phyloP scores from a whole-genome alignment of 2,329 filamentous ascomycete species.

The Aspergillus intermedius region DNA sequence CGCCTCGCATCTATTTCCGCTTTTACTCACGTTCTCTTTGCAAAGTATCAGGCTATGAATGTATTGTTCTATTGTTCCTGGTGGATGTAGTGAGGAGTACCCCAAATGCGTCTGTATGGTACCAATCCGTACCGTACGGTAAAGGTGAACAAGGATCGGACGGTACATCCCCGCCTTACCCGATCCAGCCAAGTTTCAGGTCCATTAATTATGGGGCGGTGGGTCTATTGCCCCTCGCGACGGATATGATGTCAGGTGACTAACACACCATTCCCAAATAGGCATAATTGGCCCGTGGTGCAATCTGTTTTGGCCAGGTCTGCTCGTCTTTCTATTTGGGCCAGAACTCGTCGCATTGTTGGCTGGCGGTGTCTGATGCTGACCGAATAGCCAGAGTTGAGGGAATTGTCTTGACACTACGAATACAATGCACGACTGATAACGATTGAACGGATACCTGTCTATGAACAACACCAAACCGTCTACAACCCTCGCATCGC shows the following conservation, averaged over 20 bases:
- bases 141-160: not conserved
- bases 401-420: too few relatives aligned
- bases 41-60: too few relatives aligned
- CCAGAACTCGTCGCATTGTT: too few relatives aligned
- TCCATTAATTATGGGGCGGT: not conserved
- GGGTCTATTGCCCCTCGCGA: not conserved
- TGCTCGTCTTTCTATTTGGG: not conserved
- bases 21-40: not conserved
- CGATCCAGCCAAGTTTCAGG: not conserved
- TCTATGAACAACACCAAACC: not conserved
- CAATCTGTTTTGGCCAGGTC: not conserved
- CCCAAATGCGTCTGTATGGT: too few relatives aligned
- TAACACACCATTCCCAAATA: not conserved
- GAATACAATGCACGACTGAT: too few relatives aligned
- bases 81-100: too few relatives aligned
- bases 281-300: not conserved
- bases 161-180: not conserved
- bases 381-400: too few relatives aligned
- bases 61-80: too few relatives aligned
- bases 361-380: too few relatives aligned
- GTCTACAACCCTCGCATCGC: not conserved
- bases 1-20: not conserved
- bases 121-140: too few relatives aligned
- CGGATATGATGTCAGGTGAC: not conserved
- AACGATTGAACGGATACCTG: too few relatives aligned